Percentiles rank a stretch among this genome's conserved stretches.
phyloP scores from a whole-genome alignment of 345 rosid species.

The Eucalyptus erythrocorys region DNA sequence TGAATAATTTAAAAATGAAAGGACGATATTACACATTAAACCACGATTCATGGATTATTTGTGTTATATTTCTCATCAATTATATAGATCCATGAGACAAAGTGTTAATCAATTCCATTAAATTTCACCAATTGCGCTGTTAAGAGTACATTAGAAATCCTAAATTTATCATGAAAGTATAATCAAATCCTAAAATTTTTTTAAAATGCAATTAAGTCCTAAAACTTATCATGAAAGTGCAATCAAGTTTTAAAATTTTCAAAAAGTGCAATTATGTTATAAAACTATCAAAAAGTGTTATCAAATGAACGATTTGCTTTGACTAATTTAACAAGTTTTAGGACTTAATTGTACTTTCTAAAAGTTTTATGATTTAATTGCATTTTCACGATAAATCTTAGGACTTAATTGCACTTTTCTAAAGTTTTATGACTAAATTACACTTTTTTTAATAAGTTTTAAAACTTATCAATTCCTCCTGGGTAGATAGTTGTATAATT shows the following conservation, averaged over 20 bases:
- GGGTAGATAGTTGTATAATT: neutral
- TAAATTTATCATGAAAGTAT: rapidly evolving
- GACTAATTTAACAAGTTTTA: rapidly evolving
- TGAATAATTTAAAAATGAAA: neutral
- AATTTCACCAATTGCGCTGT: neutral
- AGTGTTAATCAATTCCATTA: neutral
- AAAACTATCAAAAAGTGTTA: too few species aligned
- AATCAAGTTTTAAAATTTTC: rapidly evolving
- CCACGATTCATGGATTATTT: too few species aligned
- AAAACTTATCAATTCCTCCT: too few species aligned
- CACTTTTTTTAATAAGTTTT: too few species aligned
- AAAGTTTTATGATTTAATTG: rapidly evolving
- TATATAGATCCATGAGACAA: neutral
- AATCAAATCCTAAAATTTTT: rapidly evolving
- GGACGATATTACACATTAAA: too few species aligned
- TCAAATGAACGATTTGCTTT: too few species aligned
- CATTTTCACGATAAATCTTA: too few species aligned
- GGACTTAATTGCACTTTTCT: rapidly evolving
- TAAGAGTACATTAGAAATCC: too few species aligned
- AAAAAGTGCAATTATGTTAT: rapidly evolving
- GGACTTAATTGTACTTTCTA: too few species aligned
- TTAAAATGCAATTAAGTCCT: too few species aligned
- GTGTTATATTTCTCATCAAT: neutral
- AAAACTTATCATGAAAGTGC: rapidly evolving
- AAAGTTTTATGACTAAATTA: too few species aligned